These are phyloP conservation scores for Rhodomyrtus psidioides DNA, from an alignment of 441 rosid species.

Conservation along the genomic window DNA sequence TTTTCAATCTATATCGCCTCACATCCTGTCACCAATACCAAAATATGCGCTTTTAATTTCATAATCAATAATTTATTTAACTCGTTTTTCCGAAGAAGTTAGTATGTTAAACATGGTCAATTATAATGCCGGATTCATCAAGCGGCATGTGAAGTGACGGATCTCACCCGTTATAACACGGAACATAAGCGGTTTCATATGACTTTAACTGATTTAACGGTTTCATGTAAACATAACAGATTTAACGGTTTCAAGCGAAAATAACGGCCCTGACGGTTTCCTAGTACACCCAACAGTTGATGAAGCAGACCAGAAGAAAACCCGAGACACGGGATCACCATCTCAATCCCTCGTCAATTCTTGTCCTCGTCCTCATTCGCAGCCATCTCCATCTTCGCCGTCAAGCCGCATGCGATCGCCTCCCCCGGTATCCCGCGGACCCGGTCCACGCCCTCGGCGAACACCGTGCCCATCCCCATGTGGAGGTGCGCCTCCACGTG, in stretches of 20 bases:
- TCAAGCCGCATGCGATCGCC: constrained; percentile 64
- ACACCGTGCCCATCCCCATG: constrained; percentile 89
- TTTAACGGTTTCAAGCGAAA: neutral
- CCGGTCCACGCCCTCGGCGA: constrained; percentile 46
- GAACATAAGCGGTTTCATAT: neutral
- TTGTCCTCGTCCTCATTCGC: neutral
- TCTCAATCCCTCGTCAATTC: neutral
- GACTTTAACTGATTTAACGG: neutral
- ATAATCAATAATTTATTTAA: neutral
- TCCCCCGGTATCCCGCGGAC: constrained; percentile 34
- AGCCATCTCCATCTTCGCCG: constrained; percentile 7
- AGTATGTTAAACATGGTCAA: neutral
- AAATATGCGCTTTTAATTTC: neutral
- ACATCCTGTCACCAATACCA: rapidly evolving
- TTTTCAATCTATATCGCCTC: neutral
- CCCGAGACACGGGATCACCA: neutral
- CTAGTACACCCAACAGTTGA: neutral
- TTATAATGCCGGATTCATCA: neutral
- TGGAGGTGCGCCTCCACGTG: constrained; percentile 90
- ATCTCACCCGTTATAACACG: too few species aligned
- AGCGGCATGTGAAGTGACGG: too few species aligned
- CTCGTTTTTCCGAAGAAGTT: neutral
- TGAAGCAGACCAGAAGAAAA: neutral
- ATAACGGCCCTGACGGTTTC: too few species aligned
- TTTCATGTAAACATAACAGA: neutral